These are phyloP conservation scores for Fusarium chlamydosporum DNA, from an alignment of 2,329 filamentous ascomycete species.

Conservation along the genomic window DNA sequence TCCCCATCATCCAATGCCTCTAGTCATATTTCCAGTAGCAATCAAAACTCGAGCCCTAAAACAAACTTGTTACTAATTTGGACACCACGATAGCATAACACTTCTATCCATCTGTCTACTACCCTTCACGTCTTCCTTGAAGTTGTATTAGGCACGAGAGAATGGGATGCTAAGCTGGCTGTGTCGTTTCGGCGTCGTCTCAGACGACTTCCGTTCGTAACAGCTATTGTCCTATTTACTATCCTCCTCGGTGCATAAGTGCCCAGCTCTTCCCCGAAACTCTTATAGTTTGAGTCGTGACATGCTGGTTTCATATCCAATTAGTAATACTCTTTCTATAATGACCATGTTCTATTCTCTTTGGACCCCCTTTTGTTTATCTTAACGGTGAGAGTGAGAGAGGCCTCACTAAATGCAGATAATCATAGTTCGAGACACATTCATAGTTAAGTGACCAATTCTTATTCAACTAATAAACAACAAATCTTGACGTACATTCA, in stretches of 20 bases:
- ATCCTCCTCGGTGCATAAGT: not conserved
- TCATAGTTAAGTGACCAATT: conserved; percentile 19
- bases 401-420: not conserved
- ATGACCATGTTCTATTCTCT: not conserved
- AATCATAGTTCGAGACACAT: not conserved
- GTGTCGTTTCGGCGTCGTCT: not conserved
- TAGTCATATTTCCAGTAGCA: conserved; percentile 10
- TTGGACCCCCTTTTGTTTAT: not conserved
- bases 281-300: conserved; percentile 10
- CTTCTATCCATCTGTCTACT: too few relatives aligned
- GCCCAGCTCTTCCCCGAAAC: conserved; percentile 6
- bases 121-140: not conserved
- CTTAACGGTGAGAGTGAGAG: not conserved
- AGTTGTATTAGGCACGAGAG: not conserved
- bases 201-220: not conserved
- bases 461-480: conserved; percentile 37
- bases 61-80: not conserved
- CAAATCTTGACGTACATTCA: conserved; percentile 30
- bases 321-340: not conserved
- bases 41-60: conserved; percentile 52
- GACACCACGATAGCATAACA: not conserved
- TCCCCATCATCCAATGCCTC: not conserved
- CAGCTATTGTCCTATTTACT: not conserved
- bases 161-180: not conserved
- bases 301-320: conserved; percentile 9